phyloP scores from a whole-genome alignment of 768 basidiomycete genomes.

The Leccinum truebloodii region DNA sequence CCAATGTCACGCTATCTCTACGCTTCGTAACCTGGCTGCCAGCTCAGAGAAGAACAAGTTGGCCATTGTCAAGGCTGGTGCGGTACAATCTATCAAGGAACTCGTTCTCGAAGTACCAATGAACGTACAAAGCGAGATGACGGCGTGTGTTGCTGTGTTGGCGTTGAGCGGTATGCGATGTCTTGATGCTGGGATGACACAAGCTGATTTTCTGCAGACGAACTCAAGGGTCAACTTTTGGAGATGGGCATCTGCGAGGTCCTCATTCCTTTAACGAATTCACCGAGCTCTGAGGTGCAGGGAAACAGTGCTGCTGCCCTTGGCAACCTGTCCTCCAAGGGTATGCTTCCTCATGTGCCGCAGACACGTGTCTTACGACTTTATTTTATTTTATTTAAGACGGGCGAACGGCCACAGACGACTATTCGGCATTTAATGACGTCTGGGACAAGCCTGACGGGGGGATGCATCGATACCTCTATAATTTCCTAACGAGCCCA shows the following conservation, averaged over 20 bases:
- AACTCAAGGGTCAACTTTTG: constrained; percentile 92
- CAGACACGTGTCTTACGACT: background rate
- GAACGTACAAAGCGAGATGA: constrained; percentile 99
- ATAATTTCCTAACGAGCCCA: constrained; percentile 88
- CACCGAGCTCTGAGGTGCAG: constrained; percentile 95
- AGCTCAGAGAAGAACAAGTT: constrained; percentile 98
- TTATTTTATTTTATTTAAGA: constrained; percentile 42
- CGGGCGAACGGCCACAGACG: constrained; percentile 73
- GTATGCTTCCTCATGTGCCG: constrained; percentile 38
- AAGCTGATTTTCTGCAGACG: constrained; percentile 57
- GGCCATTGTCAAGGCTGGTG: constrained; percentile 96
- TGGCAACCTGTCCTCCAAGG: constrained; percentile 96
- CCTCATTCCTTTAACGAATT: constrained; percentile 94
- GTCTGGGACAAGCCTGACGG: constrained; percentile 99
- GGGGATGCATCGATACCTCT: constrained; percentile 93
- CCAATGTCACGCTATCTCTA: constrained; percentile 98
- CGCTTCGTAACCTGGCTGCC: constrained; percentile 93
- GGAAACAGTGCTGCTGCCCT: constrained; percentile 98
- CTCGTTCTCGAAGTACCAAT: constrained; percentile 93
- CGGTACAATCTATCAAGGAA: constrained; percentile 95
- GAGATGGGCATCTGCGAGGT: constrained; percentile 99
- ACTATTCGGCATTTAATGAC: constrained; percentile 96
- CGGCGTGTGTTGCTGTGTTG: constrained; percentile 95
- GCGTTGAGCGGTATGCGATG: constrained; percentile 81
- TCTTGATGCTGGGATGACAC: background rate